phyloP scores from a whole-genome alignment of 441 rosid species.

The Croton laevigatus region DNA sequence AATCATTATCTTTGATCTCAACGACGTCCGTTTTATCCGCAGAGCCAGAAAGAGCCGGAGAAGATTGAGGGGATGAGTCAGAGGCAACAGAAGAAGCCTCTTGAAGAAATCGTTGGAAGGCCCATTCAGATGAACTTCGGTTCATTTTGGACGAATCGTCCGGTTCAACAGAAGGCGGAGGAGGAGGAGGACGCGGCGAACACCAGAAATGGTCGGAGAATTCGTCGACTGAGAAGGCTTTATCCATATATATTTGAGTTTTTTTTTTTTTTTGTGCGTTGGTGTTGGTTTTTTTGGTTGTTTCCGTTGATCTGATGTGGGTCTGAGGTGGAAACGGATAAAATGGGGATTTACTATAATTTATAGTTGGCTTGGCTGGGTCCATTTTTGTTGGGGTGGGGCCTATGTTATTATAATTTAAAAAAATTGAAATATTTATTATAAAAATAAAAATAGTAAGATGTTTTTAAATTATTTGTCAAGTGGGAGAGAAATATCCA shows the following conservation, averaged over 20 bases:
- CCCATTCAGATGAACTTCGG: conserved; percentile 67
- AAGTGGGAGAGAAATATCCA: background rate
- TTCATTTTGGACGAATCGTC: conserved; percentile 39
- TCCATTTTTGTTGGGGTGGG: background rate
- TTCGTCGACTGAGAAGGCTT: conserved; percentile 63
- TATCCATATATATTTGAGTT: conserved; percentile 43
- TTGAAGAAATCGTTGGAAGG: conserved; percentile 56
- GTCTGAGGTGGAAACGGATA: conserved; percentile 32
- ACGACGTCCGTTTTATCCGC: conserved; percentile 29
- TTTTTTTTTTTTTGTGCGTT: background rate
- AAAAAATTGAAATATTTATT: background rate
- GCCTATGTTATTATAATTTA: background rate
- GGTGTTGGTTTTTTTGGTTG: background rate
- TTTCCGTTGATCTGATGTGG: conserved; percentile 19
- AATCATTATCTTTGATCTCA: conserved; percentile 24
- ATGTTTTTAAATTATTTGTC: background rate
- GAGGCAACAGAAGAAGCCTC: conserved; percentile 40
- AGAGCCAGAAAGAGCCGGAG: conserved; percentile 18
- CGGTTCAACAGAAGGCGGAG: conserved; percentile 13
- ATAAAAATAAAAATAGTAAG: background rate
- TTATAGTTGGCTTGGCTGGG: background rate
- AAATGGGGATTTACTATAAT: conserved; percentile 2
- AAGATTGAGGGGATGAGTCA: conserved; percentile 28
- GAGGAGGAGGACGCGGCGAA: conserved; percentile 28
- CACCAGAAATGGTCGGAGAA: conserved; percentile 64